These are phyloP conservation scores for Microdochium trichocladiopsis DNA, from an alignment of 2,329 filamentous ascomycete genomes.

Conservation along the genomic window DNA sequence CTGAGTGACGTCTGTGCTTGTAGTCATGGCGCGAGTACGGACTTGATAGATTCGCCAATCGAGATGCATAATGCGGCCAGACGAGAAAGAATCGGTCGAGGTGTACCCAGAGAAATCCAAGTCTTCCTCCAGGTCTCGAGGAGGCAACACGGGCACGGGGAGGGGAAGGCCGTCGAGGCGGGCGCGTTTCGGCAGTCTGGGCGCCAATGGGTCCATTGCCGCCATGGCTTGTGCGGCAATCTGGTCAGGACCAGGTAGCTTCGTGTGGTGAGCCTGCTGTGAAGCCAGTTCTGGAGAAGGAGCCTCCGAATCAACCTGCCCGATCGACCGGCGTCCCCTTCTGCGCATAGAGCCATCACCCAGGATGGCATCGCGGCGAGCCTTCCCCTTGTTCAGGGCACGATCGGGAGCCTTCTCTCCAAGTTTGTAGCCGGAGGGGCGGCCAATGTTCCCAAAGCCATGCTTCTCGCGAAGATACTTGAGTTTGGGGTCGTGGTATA, in stretches of 20 bases:
- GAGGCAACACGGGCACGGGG: slow-evolving; percentile 2
- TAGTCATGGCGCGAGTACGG: slow-evolving; percentile 39
- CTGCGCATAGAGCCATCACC: slow-evolving; percentile 10
- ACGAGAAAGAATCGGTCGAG: slow-evolving; percentile 42
- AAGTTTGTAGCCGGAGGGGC: slow-evolving; percentile 35
- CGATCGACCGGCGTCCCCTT: slow-evolving; percentile 19
- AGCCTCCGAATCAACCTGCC: slow-evolving; percentile 20
- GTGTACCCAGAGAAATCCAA: slow-evolving; percentile 40
- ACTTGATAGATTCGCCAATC: slow-evolving; percentile 48
- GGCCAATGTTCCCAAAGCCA: slow-evolving; percentile 50
- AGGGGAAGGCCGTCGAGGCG: slow-evolving; percentile 12
- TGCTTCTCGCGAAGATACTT: slow-evolving; percentile 40
- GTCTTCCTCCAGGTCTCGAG: slow-evolving; percentile 23
- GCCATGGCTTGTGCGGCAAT: not conserved
- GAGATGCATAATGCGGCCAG: slow-evolving; percentile 31
- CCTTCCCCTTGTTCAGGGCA: slow-evolving; percentile 15
- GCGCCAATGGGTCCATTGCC: slow-evolving; percentile 5
- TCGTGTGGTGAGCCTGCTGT: not conserved
- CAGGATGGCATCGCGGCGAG: slow-evolving; percentile 13
- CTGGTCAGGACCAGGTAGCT: not conserved
- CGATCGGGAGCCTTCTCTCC: slow-evolving; percentile 30
- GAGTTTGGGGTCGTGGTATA: slow-evolving; percentile 50
- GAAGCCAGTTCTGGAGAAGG: slow-evolving; percentile 5
- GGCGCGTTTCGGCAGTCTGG: slow-evolving; percentile 20
- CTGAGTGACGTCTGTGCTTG: slow-evolving; percentile 40